These are phyloP conservation scores for Musa schizocarpa DNA, from an alignment of 176 grass and related monocot species.

Conservation along the genomic window DNA sequence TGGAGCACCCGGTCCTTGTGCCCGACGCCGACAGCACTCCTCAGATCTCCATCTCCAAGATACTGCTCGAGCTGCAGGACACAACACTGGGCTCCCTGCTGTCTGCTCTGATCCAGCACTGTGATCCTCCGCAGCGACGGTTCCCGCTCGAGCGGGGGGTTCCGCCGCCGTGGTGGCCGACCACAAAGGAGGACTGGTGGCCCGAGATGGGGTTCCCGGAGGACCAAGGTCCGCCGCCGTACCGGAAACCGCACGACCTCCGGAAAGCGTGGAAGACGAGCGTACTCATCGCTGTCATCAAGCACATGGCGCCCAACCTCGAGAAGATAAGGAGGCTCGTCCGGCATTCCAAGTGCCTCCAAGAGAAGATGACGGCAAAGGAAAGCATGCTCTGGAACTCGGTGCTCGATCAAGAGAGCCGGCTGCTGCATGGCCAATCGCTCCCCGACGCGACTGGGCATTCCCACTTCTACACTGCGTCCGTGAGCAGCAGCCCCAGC, in stretches of 20 bases:
- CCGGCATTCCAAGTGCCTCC: background rate
- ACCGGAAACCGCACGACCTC: constrained; percentile 1
- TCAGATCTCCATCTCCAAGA: background rate
- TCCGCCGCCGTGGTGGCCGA: constrained; percentile 2
- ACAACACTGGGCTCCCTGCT: background rate
- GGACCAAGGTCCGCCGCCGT: background rate
- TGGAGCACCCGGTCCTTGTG: background rate
- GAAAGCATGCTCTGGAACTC: background rate
- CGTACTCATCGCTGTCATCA: background rate
- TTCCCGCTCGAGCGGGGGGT: background rate
- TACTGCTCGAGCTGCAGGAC: background rate
- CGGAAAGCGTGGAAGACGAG: background rate
- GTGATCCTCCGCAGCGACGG: background rate
- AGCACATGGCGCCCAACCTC: background rate
- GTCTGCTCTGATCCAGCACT: constrained; percentile 2
- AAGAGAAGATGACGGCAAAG: background rate
- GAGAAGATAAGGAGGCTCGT: background rate
- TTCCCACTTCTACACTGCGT: no score
- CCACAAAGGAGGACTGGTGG: background rate
- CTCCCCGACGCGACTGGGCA: background rate
- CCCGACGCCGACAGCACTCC: no score
- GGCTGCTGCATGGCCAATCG: background rate
- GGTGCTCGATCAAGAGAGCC: background rate
- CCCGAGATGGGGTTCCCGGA: background rate
- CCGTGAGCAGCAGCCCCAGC: background rate